These are phyloP conservation scores for Monilinia fructigena DNA, from an alignment of 2,329 filamentous ascomycete genomes.

Conservation along the genomic window DNA sequence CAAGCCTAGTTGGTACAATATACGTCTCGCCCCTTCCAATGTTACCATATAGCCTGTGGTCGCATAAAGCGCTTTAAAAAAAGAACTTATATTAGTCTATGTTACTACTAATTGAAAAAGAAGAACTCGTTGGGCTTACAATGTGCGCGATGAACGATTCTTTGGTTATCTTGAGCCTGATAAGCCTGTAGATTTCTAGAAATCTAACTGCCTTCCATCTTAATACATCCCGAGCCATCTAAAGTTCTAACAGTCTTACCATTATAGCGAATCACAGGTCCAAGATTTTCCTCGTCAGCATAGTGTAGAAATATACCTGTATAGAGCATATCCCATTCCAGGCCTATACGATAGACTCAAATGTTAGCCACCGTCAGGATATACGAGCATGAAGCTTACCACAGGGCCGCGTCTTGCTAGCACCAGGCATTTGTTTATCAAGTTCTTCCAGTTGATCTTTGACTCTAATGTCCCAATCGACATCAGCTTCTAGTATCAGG, in stretches of 20 bases:
- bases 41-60: constrained; percentile 14
- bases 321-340: constrained; percentile 13
- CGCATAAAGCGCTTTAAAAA: background rate
- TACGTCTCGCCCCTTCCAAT: constrained; percentile 8
- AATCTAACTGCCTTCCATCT: background rate
- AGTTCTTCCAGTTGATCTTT: constrained; percentile 14
- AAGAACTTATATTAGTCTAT: background rate
- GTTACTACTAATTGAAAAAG: background rate
- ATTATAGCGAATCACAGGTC: background rate
- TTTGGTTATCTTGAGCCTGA: constrained; percentile 6
- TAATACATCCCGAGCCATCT: background rate
- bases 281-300: background rate
- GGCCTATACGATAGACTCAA: background rate
- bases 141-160: constrained; percentile 3
- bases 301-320: constrained; percentile 1
- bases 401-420: constrained; percentile 3
- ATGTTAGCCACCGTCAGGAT: background rate
- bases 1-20: constrained; percentile 5
- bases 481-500: constrained; percentile 15
- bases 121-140: background rate
- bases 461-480: constrained; percentile 11
- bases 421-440: constrained; percentile 8
- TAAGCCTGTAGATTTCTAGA: background rate
- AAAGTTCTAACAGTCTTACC: background rate
- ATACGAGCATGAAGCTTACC: background rate